Conservation (phyloP, 345 rosid species). For the Arabis hirsuta region DNA sequence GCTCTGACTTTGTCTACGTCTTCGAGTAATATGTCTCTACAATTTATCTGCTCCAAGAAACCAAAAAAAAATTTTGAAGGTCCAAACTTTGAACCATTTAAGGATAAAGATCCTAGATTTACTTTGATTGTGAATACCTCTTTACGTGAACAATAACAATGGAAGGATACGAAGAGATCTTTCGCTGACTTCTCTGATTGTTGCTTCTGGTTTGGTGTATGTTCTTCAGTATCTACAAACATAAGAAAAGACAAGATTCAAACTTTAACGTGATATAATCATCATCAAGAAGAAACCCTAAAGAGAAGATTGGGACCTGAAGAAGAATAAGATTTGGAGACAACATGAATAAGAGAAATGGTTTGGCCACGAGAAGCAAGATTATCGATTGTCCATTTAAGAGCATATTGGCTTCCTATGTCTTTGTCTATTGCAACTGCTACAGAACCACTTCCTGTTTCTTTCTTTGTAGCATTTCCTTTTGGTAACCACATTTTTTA, state of each 20-base stretch:
- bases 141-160: constrained; percentile 86
- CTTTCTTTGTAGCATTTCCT: constrained; percentile 45
- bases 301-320: constrained; percentile 27
- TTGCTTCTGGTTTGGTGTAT: constrained; percentile 40
- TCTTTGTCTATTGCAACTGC: constrained; percentile 90
- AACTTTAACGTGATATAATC: not conserved
- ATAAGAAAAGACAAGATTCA: not conserved
- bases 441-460: constrained; percentile 56
- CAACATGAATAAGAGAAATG: constrained; percentile 74
- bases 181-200: constrained; percentile 58
- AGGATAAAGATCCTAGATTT: not conserved
- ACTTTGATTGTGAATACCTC: constrained; percentile 52
- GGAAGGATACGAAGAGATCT: constrained; percentile 81
- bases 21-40: constrained; percentile 65
- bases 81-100: not conserved
- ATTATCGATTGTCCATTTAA: constrained; percentile 81
- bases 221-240: constrained; percentile 36
- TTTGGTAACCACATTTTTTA: constrained; percentile 52
- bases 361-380: constrained; percentile 72
- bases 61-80: constrained; percentile 13
- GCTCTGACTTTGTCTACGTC: constrained; percentile 71
- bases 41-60: constrained; percentile 52
- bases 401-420: constrained; percentile 81
- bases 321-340: constrained; percentile 43
- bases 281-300: not conserved